Conservation (phyloP, 1,284 basidiomycete species). For the Leccinum variabile region DNA sequence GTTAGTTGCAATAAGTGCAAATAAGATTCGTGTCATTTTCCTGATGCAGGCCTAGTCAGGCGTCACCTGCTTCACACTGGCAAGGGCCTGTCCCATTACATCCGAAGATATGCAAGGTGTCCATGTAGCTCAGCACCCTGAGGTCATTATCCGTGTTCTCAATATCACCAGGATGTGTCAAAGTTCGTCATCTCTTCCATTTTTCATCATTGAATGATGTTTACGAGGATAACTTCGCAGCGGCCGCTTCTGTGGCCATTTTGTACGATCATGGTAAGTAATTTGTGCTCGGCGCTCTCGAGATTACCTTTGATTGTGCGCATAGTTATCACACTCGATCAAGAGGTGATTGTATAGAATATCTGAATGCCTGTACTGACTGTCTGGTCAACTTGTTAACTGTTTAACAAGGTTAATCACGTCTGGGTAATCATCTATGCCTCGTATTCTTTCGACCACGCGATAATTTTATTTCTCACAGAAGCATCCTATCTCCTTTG, state of each 20-base stretch:
- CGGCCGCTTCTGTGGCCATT: background rate
- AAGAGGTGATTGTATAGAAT: constrained; percentile 9
- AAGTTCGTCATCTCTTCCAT: background rate
- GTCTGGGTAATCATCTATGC: constrained; percentile 9
- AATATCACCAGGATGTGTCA: constrained; percentile 1
- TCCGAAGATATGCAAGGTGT: background rate
- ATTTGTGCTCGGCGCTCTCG: background rate
- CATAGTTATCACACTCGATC: constrained; percentile 13
- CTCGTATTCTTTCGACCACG: background rate
- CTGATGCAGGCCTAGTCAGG: background rate
- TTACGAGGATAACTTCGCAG: constrained; percentile 2
- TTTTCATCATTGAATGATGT: background rate
- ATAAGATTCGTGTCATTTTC: background rate
- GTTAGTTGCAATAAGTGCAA: background rate
- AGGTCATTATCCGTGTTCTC: background rate
- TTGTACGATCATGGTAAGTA: constrained; percentile 14
- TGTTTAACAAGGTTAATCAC: constrained; percentile 13
- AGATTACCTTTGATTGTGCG: background rate
- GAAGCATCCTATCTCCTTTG: background rate
- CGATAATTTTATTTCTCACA: background rate
- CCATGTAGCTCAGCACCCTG: background rate
- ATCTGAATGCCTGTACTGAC: background rate
- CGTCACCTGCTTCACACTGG: background rate
- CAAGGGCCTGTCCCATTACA: background rate
- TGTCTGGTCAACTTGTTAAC: background rate